These are phyloP conservation scores for Phytophthora lateralis DNA, from an alignment of 352 stramenopile species.

Conservation along the genomic window DNA sequence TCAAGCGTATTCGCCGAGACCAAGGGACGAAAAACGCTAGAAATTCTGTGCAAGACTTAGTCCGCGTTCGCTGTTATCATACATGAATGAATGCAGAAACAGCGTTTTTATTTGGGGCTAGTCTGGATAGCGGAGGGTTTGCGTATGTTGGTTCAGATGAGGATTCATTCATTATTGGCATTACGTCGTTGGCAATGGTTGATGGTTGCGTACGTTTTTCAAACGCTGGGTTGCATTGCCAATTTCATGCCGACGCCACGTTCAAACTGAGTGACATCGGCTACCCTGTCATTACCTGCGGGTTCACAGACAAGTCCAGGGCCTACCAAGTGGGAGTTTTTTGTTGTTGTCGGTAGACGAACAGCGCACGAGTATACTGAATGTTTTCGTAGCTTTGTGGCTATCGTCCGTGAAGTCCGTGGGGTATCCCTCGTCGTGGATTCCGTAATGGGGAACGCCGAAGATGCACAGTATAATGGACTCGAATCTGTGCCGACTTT, in stretches of 20 bases:
- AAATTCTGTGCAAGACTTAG: conserved; percentile 1
- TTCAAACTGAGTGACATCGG: conserved; percentile 14
- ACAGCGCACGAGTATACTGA: conserved; percentile 5
- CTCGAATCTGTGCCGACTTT: background rate
- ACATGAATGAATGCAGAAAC: background rate
- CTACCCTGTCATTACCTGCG: conserved; percentile 1
- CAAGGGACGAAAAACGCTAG: conserved; percentile 5
- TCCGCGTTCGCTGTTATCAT: conserved; percentile 4
- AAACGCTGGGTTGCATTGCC: background rate
- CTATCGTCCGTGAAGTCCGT: background rate
- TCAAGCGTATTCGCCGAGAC: conserved; percentile 8
- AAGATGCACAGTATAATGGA: conserved; percentile 2
- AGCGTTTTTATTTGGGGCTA: background rate
- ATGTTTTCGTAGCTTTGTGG: conserved; percentile 5
- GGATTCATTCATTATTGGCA: conserved; percentile 3
- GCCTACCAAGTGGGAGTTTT: conserved; percentile 5
- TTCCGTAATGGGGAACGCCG: background rate
- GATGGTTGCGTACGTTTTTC: conserved; percentile 6
- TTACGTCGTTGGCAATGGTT: conserved; percentile 4
- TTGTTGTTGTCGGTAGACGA: conserved; percentile 6
- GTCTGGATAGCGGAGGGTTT: conserved; percentile 1
- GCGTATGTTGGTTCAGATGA: background rate
- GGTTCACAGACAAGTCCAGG: conserved; percentile 8
- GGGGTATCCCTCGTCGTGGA: background rate
- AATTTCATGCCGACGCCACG: conserved; percentile 5